Conservation (phyloP, 441 rosid species). For the Rhodomyrtus psidioides region DNA sequence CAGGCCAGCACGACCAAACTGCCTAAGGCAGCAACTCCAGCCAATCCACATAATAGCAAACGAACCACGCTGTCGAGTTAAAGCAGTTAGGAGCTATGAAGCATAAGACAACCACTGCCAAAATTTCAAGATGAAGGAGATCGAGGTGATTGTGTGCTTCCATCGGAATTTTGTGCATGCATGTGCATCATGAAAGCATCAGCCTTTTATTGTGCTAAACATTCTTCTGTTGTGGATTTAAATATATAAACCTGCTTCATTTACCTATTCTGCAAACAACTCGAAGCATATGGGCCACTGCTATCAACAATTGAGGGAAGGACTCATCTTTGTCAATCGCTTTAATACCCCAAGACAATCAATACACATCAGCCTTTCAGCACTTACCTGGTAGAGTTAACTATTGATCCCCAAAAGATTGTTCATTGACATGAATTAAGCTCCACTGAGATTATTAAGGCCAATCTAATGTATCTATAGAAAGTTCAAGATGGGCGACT, state of each 20-base stretch:
- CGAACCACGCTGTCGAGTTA: slow-evolving; percentile 36
- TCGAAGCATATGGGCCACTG: neutral
- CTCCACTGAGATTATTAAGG: neutral
- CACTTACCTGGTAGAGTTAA: neutral
- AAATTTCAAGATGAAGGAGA: neutral
- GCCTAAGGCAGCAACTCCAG: slow-evolving; percentile 53
- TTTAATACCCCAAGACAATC: neutral
- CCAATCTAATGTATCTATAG: neutral
- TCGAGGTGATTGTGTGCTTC: neutral
- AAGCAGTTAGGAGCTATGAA: neutral
- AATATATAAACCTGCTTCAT: neutral
- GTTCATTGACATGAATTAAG: neutral
- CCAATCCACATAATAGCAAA: slow-evolving; percentile 35
- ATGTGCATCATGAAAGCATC: neutral
- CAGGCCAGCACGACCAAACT: slow-evolving; percentile 55
- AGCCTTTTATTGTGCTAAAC: neutral
- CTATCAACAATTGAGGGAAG: neutral
- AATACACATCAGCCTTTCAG: neutral
- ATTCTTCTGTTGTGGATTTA: neutral
- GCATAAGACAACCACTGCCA: neutral
- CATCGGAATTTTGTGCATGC: neutral
- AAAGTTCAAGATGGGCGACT: neutral
- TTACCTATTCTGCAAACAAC: neutral
- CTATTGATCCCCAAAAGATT: neutral
- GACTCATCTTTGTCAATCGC: neutral